Conservation (phyloP, 495 filamentous ascomycete species). For the Hyaloscypha variabilis region DNA sequence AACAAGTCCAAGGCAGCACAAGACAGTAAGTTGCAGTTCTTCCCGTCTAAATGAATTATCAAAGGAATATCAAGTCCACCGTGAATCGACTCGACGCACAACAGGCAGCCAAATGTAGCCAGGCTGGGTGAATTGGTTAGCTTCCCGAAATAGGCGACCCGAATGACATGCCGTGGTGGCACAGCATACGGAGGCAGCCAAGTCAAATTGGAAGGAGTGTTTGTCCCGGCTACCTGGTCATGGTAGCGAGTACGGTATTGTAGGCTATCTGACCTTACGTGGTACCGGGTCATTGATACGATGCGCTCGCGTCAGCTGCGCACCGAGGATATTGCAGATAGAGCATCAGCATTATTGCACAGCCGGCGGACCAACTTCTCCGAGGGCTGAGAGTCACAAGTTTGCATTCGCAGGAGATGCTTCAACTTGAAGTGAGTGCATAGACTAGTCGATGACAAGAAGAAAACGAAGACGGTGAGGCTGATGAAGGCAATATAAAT, state of each 20-base stretch:
- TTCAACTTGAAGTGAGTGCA: neutral
- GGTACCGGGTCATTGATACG: neutral
- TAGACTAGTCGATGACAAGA: neutral
- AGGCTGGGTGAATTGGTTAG: too few species aligned
- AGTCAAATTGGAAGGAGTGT: neutral
- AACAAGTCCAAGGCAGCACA: too few species aligned
- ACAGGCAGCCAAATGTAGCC: neutral
- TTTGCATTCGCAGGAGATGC: too few species aligned
- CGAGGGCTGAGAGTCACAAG: too few species aligned
- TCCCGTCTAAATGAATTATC: neutral
- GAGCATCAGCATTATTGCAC: neutral
- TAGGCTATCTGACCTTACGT: neutral
- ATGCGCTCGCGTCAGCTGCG: neutral
- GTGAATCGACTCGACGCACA: too few species aligned
- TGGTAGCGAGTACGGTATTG: neutral
- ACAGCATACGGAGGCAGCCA: neutral
- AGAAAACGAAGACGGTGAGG: neutral
- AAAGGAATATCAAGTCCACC: too few species aligned
- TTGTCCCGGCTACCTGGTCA: neutral
- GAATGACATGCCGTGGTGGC: neutral
- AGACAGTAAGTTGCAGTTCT: too few species aligned
- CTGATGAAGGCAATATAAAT: neutral
- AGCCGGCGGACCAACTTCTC: neutral
- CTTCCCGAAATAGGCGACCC: neutral
- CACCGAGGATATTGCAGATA: neutral